Evolutionary conservation across 164 flowering plant species (phyloP), one percentile per base, ranked within the genome.

Genomic region (Magnolia kwangsiensis): DNA sequence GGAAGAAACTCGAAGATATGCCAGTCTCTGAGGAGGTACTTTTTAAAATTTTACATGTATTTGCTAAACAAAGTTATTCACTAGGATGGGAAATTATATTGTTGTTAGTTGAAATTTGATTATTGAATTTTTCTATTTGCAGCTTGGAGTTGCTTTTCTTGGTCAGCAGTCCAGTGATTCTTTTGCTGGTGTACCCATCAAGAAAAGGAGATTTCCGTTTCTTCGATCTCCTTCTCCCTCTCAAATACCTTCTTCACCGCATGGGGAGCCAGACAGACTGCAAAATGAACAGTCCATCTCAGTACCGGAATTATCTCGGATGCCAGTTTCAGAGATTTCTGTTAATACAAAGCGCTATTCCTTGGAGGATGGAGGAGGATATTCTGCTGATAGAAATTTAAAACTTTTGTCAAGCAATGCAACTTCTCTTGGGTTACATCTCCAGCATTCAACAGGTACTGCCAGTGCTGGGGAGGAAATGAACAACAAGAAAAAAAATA

Each of bases 141-240:
- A 87, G 90, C 79, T 76, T 77, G 82, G 81, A 86, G 72, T 77
- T 20, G 76, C 76, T 11, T 49, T 68, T 69, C 37, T 80, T 82
- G 70, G 76, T 64, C 69, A 74, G 79, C 80, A 80, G 50, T 82
- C 81, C 85, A 78, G 90, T 81, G 80, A 78, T 81, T 77, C 76
- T 77, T 61, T 74, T 81, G 82, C 83, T 72, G 87, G 85, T 81
- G 78, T 90, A 71, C 93, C 93, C 58, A 79, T 90, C 76, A 90
- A 90, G 87, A 90, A 90, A 81, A 83, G 93, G 78, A 86, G 83
- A 82, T 78, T 80, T 67, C 85, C 79, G 0, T 72, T 87, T 20
- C 63, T 84, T 21, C 73, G 63, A 24, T 77, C 88, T 37, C 72
- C 84, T 37, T 84, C 89, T 19, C 86, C 89, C 69, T 61, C 84